Base-by-base conservation (phyloP, 163 green algal genomes). In the Scenedesmus sp. region DNA sequence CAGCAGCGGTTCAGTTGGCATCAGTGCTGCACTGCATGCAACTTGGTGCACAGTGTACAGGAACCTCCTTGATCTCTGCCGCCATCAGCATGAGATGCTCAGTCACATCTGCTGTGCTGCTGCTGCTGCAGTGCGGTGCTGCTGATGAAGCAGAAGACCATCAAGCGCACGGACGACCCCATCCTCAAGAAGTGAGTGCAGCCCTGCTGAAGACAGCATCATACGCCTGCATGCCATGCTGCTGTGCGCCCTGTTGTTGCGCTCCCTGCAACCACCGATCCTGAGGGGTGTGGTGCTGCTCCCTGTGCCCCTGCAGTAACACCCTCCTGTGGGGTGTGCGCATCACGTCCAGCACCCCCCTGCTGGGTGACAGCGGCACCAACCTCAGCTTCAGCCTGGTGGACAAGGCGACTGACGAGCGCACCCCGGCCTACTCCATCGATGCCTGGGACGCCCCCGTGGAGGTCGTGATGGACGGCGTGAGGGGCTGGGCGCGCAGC, bases 361-460 rank as follows among this genome's bases (percentile, higher is more conserved):
- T 88, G 82, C 33, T 88, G 26, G 82, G 82, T 49, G 82, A 88
- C 82, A 79, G 43, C 33, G 82, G 82, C 82, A 88, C 82, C 46
- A 88, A 88, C 18, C 33, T 88, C 49, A 51, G 12, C 33, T 49
- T 88, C 24, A 76, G 15, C 35, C 33, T 88, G 24, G 82, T 88
- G 82, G 82, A 88, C 35, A 35, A 40, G 30, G 49, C 49, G 20
- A 88, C 82, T 51, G 82, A 88, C 15, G 26, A 78, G 26, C 82
- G 82, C 82, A 88, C 53, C 16, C 44, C 13, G 18, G 51, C 35
- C 18, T 88, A 51, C 56, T 59, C 35, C 46, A 70, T 88, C 16
- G 35, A 88, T 37, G 82, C n/a, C 2, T 88, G 82, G 82, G 82
- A 88, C 26, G 22, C 46, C 3, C 82, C 82, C 20, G 6, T 22